Base-by-base conservation (phyloP, 352 stramenopile species). In the Pelagophyceae sp. region DNA sequence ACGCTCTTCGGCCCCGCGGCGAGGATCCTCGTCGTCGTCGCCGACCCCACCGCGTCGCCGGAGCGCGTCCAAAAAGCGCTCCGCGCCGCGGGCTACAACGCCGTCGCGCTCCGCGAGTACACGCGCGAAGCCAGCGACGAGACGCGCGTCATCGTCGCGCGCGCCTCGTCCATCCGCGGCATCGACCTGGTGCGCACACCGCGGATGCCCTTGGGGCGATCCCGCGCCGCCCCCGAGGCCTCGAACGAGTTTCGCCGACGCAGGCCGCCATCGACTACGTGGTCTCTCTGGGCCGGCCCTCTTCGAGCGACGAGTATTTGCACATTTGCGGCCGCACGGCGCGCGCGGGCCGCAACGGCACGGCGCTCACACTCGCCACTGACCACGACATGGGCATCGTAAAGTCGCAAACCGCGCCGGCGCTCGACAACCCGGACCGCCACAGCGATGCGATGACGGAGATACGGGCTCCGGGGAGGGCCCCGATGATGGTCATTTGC, bases 291-390 rank as follows among this genome's bases (percentile, higher is more conserved):
- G 61, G 61, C n/a, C 61, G 61, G 29, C 61, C 61, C 15, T 15
- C 3, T 27, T 40, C 61, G 15, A 40, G n/a, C n/a, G 61, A 71
- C 61, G 61, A 71, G 29, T 71, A 71, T 25, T 25, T 71, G 3
- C 61, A 71, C 61, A 29, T 71, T 19, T 17, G 15, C 61, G 61
- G 61, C 31, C 61, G 61, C 61, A 71, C 61, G n/a, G 61, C 61
- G 27, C 61, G 61, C 61, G 61, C 61, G 3, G 61, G 61, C 61
- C 3, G n/a, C 5, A 23, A 1, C 11, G 61, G 61, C 3, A 15
- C 29, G 3, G 29, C 29, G 3, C 5, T 37, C 1, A 38, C 61
- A 6, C 29, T 71, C 61, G 61, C 61, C 3, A 29, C 11, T 25
- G n/a, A 40, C 33, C 11, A 6, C 29, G 61, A 71, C 33, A 6